Evolutionary conservation across 2,329 filamentous ascomycete species (phyloP).

Genomic region (Talaromyces marneffei): DNA sequence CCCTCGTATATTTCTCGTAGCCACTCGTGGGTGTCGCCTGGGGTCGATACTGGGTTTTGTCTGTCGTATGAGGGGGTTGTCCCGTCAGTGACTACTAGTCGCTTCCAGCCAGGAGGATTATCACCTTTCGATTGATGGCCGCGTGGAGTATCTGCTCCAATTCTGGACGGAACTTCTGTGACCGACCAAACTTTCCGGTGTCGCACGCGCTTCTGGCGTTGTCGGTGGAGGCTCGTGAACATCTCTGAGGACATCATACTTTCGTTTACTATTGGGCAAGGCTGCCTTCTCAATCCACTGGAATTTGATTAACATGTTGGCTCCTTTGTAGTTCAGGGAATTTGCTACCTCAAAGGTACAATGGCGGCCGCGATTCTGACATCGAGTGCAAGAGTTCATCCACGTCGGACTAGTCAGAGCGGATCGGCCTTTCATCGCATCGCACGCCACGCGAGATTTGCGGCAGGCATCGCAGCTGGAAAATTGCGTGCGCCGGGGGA

Average conservation of each 20-base stretch:
- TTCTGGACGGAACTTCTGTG: neutral
- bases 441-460: slow-evolving; percentile 27
- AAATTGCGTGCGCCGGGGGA: slow-evolving; percentile 26
- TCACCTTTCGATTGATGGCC: slow-evolving; percentile 2
- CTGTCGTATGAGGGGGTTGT: neutral
- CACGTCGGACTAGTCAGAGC: slow-evolving; percentile 16
- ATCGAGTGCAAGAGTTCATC: slow-evolving; percentile 19
- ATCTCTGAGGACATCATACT: neutral
- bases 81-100: neutral
- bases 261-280: slow-evolving; percentile 14
- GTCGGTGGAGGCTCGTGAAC: neutral
- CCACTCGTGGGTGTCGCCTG: slow-evolving; percentile 15
- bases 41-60: neutral
- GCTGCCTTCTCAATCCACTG: slow-evolving; percentile 12
- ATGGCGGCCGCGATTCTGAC: slow-evolving; percentile 17
- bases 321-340: neutral
- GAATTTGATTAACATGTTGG: neutral
- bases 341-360: slow-evolving; percentile 18
- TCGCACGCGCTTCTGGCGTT: neutral
- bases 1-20: slow-evolving; percentile 28
- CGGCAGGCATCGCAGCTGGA: slow-evolving; percentile 33
- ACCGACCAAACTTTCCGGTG: neutral
- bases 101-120: too few species aligned
- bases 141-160: neutral
- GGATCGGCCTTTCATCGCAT: slow-evolving; percentile 22